phyloP scores from a whole-genome alignment of 1,139 yeast genomes.

The Pneumocystis sp. region DNA sequence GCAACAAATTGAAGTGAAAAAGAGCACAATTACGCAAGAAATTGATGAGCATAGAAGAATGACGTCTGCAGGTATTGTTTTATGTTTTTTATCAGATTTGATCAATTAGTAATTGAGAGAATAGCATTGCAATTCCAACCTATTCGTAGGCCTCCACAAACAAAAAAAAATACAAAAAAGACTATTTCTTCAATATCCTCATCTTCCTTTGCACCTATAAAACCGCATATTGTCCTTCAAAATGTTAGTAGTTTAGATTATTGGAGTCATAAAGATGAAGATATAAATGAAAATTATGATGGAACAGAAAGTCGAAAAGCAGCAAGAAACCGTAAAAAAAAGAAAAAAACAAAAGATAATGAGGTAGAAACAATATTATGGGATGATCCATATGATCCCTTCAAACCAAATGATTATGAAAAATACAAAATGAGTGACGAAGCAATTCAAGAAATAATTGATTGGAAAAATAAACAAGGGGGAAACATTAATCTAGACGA shows the following conservation, averaged over 20 bases:
- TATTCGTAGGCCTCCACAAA: neutral
- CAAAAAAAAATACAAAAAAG: neutral
- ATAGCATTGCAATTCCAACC: neutral
- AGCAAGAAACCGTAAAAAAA: neutral
- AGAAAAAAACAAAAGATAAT: neutral
- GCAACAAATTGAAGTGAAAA: neutral
- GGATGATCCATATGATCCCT: conserved; percentile 15
- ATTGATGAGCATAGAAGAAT: neutral
- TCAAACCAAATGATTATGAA: conserved; percentile 14
- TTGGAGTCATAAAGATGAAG: neutral
- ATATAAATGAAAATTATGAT: neutral
- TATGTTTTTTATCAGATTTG: neutral
- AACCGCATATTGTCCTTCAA: neutral
- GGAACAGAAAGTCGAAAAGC: neutral
- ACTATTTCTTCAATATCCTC: neutral
- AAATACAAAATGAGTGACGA: conserved; percentile 15
- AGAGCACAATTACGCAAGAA: neutral
- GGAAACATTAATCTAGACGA: neutral
- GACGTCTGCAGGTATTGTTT: neutral
- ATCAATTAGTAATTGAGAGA: neutral
- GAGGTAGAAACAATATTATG: conserved; percentile 2
- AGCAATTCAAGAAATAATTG: conserved; percentile 13
- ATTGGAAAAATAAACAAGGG: conserved; percentile 13
- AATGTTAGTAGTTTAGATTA: neutral
- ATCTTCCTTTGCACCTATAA: neutral